These are phyloP conservation scores for Anacardium occidentale DNA, from an alignment of 345 rosid genomes.

Conservation along the genomic window DNA sequence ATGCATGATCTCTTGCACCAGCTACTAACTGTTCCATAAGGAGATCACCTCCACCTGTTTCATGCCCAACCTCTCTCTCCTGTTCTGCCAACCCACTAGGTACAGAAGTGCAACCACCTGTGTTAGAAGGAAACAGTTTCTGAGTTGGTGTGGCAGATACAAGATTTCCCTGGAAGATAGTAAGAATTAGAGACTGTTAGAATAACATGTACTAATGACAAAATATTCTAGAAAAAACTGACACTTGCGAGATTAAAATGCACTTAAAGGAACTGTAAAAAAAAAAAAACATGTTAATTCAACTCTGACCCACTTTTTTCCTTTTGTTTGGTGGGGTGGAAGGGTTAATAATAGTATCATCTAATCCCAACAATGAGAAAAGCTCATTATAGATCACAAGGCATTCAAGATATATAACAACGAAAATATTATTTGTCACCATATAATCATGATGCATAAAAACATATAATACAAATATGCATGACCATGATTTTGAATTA, in stretches of 20 bases:
- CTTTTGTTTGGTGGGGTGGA: background rate
- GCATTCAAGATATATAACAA: background rate
- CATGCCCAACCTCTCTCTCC: constrained; percentile 31
- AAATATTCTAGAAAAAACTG: background rate
- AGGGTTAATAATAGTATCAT: background rate
- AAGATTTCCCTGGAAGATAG: constrained; percentile 41
- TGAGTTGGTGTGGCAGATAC: constrained; percentile 29
- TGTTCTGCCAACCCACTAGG: constrained; percentile 35
- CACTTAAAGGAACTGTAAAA: background rate
- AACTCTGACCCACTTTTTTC: background rate
- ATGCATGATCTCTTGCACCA: constrained; percentile 37
- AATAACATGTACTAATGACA: background rate
- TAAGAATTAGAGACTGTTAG: background rate
- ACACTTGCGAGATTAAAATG: background rate
- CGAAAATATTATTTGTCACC: background rate
- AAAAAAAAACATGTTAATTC: background rate
- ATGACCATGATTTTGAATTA: no score
- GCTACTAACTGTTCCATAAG: constrained; percentile 33
- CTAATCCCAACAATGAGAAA: background rate
- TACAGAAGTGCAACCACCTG: constrained; percentile 24
- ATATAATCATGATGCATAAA: background rate
- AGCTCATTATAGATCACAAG: background rate
- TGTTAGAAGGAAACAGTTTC: constrained; percentile 23
- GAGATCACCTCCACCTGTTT: constrained; percentile 29
- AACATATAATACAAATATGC: background rate